Evolutionary conservation across 1,284 basidiomycete genomes (phyloP), one percentile per base, ranked within the genome.

Genomic region (Sporisorium iseilematis-ciliati): DNA sequence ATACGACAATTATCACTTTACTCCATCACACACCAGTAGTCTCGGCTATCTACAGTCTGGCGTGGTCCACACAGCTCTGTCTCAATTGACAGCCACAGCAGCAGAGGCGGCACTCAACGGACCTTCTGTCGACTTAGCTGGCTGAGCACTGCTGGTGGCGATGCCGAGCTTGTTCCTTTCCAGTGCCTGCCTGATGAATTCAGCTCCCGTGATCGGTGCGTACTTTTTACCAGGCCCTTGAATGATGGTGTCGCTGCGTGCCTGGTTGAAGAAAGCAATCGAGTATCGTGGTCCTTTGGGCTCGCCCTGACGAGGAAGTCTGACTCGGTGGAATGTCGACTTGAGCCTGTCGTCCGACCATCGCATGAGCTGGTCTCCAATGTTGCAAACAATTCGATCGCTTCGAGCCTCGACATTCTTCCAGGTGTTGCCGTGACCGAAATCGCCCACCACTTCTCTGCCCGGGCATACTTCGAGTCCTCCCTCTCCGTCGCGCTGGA

Each of bases 331-430:
- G 14, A 90, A 82, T 0, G 90, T 89, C 65, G 89, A 90, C 70
- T 88, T 88, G 31, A 91, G 88, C 3, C 86, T 87, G 77, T 90
- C 89, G 74, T 90, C 90, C 0, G 88, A 88, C 90, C 90, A 91
- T 70, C 89, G 85, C 88, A 89, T 89, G 65, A 91, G 81, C 68
- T 90, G 88, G 76, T 90, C 89, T 4, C 89, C 90, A 5, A 89
- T 89, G 74, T 91, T 91, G 56, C 90, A 88, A 18, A 90, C 85
- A n/a, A 90, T 84, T 0, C 89, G 87, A 2, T 88, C 78, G n/a
- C 63, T 49, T 7, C 68, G 42, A 10, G 79, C 88, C 7, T 87
- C 85, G 4, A 90, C 79, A 0, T 89, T 88, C 2, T 87, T 86
- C 4, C 88, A 89, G 21, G 87, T 85, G 86, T 86, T 80, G 75